phyloP scores from a whole-genome alignment of 495 filamentous ascomycete genomes.

The Zalerion maritima region DNA sequence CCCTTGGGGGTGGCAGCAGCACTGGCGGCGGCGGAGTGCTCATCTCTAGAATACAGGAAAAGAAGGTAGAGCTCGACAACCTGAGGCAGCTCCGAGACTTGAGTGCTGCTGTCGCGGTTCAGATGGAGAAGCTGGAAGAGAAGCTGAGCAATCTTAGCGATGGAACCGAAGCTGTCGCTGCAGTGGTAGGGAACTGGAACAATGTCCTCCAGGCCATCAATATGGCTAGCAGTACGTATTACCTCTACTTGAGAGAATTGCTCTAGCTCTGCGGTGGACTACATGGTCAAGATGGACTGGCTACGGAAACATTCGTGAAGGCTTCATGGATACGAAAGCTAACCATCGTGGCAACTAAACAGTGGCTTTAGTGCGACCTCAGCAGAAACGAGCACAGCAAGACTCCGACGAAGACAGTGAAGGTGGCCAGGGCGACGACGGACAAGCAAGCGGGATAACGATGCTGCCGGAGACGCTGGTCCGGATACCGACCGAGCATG shows the following conservation, averaged over 20 bases:
- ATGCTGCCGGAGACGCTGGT: constrained; percentile 67
- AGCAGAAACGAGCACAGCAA: too few relatives aligned
- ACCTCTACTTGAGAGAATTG: not conserved
- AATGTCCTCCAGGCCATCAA: constrained; percentile 86
- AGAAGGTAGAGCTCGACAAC: constrained; percentile 84
- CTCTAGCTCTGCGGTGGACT: not conserved
- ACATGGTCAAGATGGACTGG: too few relatives aligned
- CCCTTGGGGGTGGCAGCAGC: too few relatives aligned
- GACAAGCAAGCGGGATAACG: too few relatives aligned
- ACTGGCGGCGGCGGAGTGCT: too few relatives aligned
- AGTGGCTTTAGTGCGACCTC: too few relatives aligned
- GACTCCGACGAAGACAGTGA: constrained; percentile 25
- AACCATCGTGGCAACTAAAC: too few relatives aligned
- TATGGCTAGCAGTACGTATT: too few relatives aligned
- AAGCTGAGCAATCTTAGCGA: constrained; percentile 79
- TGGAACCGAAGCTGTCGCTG: constrained; percentile 90
- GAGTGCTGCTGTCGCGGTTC: constrained; percentile 68
- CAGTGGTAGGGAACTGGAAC: constrained; percentile 89
- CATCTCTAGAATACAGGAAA: constrained; percentile 78
- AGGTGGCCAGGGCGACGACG: constrained; percentile 18
- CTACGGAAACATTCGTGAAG: too few relatives aligned
- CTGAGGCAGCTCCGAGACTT: constrained; percentile 76
- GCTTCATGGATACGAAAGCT: too few relatives aligned
- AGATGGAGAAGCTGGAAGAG: constrained; percentile 83
- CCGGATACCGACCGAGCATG: constrained; percentile 59